Evolutionary conservation across 1,139 yeast genomes (phyloP).

Genomic region (Protomyces lactucae-debilis): DNA sequence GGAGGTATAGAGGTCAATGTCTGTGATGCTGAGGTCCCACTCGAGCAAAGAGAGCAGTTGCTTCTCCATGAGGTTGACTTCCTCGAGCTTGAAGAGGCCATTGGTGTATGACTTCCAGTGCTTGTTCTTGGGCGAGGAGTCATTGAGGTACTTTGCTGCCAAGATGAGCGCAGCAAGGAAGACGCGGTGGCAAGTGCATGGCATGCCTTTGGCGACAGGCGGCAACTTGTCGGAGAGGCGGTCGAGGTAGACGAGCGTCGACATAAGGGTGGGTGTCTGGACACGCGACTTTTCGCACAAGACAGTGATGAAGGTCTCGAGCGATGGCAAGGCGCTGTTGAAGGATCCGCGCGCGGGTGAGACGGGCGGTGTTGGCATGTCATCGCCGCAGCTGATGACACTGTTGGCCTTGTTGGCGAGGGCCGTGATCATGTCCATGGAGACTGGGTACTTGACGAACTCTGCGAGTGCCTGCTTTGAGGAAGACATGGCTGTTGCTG

Average conservation of each 20-base stretch:
- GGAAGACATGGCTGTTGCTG: constrained; percentile 21
- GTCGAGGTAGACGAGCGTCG: constrained; percentile 74
- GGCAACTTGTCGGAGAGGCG: constrained; percentile 74
- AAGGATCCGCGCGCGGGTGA: constrained; percentile 30
- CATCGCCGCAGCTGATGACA: constrained; percentile 55
- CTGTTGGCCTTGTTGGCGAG: constrained; percentile 75
- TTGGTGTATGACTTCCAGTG: constrained; percentile 93
- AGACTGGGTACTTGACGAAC: constrained; percentile 73
- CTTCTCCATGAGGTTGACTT: constrained; percentile 86
- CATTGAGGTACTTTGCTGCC: constrained; percentile 87
- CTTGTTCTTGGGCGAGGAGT: constrained; percentile 87
- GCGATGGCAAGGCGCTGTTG: constrained; percentile 40
- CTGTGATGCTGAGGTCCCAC: constrained; percentile 72
- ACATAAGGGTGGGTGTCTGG: constrained; percentile 92
- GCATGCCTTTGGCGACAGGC: constrained; percentile 84
- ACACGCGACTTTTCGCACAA: constrained; percentile 79
- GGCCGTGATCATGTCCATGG: constrained; percentile 71
- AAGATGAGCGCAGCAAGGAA: constrained; percentile 81
- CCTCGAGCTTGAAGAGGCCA: constrained; percentile 68
- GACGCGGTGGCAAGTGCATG: constrained; percentile 87
- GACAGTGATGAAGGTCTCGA: constrained; percentile 63
- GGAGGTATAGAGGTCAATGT: constrained; percentile 62
- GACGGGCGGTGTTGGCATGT: constrained; percentile 40
- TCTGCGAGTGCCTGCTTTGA: constrained; percentile 53
- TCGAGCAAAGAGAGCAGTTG: constrained; percentile 75